Evolutionary conservation across 2,329 filamentous ascomycete genomes (phyloP).

Genomic region (Colletotrichum godetiae): DNA sequence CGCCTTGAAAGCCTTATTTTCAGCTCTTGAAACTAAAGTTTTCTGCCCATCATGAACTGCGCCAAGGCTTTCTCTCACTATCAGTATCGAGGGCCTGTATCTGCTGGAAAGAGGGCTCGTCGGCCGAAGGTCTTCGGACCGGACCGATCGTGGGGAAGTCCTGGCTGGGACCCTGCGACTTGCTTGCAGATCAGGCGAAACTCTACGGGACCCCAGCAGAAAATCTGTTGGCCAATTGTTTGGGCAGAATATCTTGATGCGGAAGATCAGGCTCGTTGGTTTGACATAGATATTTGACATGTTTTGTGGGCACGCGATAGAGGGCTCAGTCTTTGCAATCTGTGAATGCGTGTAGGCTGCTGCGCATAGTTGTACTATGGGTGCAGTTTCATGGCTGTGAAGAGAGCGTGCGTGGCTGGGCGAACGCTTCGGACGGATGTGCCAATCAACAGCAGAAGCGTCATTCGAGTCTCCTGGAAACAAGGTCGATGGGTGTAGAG

Average conservation of each 20-base stretch:
- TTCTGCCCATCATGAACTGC: not conserved
- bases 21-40: not conserved
- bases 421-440: not conserved
- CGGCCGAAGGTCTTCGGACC: slow-evolving; percentile 2
- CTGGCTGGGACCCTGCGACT: not conserved
- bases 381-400: not conserved
- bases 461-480: not conserved
- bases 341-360: not conserved
- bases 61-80: not conserved
- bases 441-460: not conserved
- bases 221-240: not conserved
- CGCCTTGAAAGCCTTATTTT: not conserved
- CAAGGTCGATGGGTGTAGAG: not conserved
- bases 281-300: no score
- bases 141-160: slow-evolving; percentile 26
- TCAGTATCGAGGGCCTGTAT: not conserved
- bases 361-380: no score
- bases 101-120: not conserved
- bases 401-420: not conserved
- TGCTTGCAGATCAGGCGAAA: not conserved
- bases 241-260: not conserved
- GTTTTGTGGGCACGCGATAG: not conserved
- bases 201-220: not conserved
- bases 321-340: not conserved
- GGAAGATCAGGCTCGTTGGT: not conserved